Percentiles rank a stretch among this genome's conserved stretches.
Conservation (phyloP, 192 early-diverging fungal genomes). For the Chytriomyces sp. region DNA sequence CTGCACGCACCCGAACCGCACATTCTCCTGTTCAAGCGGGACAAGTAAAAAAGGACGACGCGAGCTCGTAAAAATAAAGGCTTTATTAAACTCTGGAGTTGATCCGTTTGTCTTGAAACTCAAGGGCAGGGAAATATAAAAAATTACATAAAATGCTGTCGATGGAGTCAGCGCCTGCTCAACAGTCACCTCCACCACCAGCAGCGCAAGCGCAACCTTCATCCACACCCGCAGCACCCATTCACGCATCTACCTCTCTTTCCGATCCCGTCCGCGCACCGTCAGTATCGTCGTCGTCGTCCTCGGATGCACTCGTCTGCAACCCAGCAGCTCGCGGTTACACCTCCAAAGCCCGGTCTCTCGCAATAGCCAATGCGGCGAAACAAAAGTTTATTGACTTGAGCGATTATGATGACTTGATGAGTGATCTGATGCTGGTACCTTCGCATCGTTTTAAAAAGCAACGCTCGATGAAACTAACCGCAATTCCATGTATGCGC, state of each 20-base stretch:
- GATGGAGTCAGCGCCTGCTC: constrained; percentile 1
- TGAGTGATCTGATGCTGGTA: constrained; percentile 47
- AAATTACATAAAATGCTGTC: not conserved
- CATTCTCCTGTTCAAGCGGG: constrained; percentile 42
- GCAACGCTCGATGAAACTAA: not conserved
- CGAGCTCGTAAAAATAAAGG: not conserved
- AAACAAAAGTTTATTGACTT: constrained; percentile 40
- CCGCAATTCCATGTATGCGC: too few relatives aligned
- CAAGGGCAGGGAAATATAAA: not conserved
- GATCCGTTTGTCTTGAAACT: not conserved
- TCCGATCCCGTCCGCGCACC: too few relatives aligned
- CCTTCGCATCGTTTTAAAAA: too few relatives aligned
- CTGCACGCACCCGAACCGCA: constrained; percentile 45
- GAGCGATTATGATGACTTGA: constrained; percentile 54
- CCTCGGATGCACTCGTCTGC: not conserved
- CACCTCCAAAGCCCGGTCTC: not conserved
- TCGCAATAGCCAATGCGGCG: constrained; percentile 2
- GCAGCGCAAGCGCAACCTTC: too few relatives aligned
- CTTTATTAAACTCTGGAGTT: not conserved
- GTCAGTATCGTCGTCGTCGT: too few relatives aligned
- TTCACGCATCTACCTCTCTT: too few relatives aligned
- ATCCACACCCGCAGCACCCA: too few relatives aligned
- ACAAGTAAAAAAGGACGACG: constrained; percentile 29
- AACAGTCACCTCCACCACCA: not conserved
- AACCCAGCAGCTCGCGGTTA: too few relatives aligned